Conservation (phyloP, 441 rosid species). For the Croton laevigatus region DNA sequence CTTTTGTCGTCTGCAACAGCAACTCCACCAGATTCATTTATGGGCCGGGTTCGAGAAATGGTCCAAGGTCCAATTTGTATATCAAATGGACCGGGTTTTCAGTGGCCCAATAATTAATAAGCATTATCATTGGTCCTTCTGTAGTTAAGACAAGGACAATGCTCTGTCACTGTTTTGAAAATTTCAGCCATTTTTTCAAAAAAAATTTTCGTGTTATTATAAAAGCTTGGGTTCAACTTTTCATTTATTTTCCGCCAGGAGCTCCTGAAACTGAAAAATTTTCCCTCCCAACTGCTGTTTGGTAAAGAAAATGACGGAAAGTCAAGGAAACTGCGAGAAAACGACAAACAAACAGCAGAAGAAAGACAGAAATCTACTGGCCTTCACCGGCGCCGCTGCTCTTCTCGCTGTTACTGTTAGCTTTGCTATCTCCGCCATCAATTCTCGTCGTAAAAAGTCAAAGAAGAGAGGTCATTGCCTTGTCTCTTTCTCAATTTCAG, state of each 20-base stretch:
- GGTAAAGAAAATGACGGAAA: constrained; percentile 37
- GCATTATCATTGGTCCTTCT: no score
- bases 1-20: not conserved
- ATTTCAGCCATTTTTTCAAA: not conserved
- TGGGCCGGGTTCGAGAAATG: not conserved
- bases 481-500: not conserved
- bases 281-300: constrained; percentile 43
- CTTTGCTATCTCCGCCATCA: constrained; percentile 66
- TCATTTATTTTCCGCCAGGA: not conserved
- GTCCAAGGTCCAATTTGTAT: no score
- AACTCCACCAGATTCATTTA: not conserved
- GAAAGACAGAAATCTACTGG: constrained; percentile 41
- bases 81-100: no score
- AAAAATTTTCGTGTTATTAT: not conserved
- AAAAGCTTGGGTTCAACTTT: not conserved
- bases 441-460: constrained; percentile 42
- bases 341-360: constrained; percentile 28
- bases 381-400: constrained; percentile 78
- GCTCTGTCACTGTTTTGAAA: not conserved
- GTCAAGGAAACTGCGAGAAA: constrained; percentile 35
- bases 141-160: not conserved
- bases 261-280: constrained; percentile 21
- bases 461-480: constrained; percentile 48
- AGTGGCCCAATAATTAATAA: no score
- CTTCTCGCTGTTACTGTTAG: constrained; percentile 54